Conservation (phyloP, 768 basidiomycete genomes). For the Collybiopsis confluens region DNA sequence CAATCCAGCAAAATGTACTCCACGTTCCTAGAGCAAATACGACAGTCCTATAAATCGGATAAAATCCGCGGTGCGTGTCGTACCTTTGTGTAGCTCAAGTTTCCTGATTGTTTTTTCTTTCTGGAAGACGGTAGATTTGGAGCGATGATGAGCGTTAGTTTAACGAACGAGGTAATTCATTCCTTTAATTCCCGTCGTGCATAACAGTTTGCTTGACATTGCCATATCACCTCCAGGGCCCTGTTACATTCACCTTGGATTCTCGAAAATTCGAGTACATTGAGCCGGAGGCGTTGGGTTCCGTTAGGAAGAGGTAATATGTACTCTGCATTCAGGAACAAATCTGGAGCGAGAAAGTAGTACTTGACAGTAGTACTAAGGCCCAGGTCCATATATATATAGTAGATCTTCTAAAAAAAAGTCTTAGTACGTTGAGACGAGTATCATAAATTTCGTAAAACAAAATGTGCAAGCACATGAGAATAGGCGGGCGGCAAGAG, state of each 20-base stretch:
- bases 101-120: not conserved
- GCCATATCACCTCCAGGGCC: slow-evolving; percentile 65
- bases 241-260: slow-evolving; percentile 82
- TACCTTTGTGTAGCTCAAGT: not conserved
- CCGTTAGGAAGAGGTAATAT: not conserved
- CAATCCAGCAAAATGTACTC: slow-evolving; percentile 67
- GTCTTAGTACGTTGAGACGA: no score
- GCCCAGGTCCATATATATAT: no score
- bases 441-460: no score
- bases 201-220: not conserved
- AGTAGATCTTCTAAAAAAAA: no score
- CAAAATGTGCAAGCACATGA: no score
- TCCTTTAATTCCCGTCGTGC: not conserved
- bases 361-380: no score
- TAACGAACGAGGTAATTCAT: slow-evolving; percentile 76
- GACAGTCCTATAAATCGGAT: slow-evolving; percentile 61
- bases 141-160: slow-evolving; percentile 90
- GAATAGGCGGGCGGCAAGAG: no score
- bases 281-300: slow-evolving; percentile 9
- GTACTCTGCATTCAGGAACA: no score
- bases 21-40: slow-evolving; percentile 66
- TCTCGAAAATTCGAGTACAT: slow-evolving; percentile 75
- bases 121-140: slow-evolving; percentile 84
- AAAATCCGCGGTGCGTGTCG: slow-evolving; percentile 67
- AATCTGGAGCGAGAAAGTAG: no score